Base-by-base conservation (phyloP, 768 basidiomycete genomes). In the Nevesoporus exiguus region DNA sequence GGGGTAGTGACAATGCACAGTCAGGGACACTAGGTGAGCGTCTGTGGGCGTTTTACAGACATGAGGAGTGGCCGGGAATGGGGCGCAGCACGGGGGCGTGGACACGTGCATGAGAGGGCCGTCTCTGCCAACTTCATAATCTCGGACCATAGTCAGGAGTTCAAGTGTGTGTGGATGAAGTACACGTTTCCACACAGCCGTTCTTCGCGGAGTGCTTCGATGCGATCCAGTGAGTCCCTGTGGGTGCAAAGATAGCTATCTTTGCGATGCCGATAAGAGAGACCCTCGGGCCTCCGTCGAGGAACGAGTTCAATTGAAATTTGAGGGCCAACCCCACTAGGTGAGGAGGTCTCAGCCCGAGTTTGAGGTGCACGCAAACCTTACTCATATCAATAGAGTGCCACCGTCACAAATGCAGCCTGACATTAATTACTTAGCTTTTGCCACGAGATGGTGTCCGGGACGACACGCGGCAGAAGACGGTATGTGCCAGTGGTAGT, bases 61-160 rank as follows among this genome's bases (percentile, higher is more conserved):
- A 66, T 52, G 65, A 63, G 63, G 51, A 54, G 56, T 40, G 46
- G 48, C 31, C 41, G 19, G 54, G 31, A 19, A 34, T 27, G 22
- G 48, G 22, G 41, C 27, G 17, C 39, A 51, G 51, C 44, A 61
- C 37, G 49, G 44, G 40, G 52, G 62, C 59, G 47, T 47, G 58
- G 36, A 65, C 65, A 59, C 62, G 65, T 64, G 64, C 42, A 27
- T n/a, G 48, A 47, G 49, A 54, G 40, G 31, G 24, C 34, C 54
- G 22, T 33, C 10, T 33, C 33, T 44, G 33, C 33, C 47, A 15
- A 29, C 36, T 43, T 37, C n/a, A 42, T 45, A 46, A 25, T 30
- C 30, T 27, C 46, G 52, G 46, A 33, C 39, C 37, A 47, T 47
- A 36, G 34, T 10, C 27, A 4, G n/a, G 27, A 42, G 22, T 22